A percentile compares a stretch with the other conserved stretches of the same genome.
Evolutionary conservation across 1,139 yeast genomes (phyloP).

Genomic region (Trichomonascaceae sp.): DNA sequence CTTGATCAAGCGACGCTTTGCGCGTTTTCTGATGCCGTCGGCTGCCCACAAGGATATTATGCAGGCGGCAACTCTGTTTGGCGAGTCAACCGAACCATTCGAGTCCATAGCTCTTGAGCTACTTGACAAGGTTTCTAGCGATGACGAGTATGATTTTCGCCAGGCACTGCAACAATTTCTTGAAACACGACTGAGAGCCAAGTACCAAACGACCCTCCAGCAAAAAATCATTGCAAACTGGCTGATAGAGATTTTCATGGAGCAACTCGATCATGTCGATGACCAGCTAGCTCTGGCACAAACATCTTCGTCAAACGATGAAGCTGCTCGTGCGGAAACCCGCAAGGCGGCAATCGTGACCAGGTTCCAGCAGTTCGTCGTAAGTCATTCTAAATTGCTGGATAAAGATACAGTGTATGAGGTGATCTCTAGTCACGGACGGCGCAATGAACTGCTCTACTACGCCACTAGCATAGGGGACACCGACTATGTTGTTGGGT

Average conservation of each 20-base stretch:
- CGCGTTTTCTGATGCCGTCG: constrained; percentile 38
- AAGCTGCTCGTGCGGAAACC: constrained; percentile 7
- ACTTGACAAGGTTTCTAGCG: constrained; percentile 37
- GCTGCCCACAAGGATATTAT: constrained; percentile 18
- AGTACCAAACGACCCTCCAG: constrained; percentile 30
- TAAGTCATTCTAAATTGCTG: constrained; percentile 34
- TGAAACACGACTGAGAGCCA: constrained; percentile 33
- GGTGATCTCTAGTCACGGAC: constrained; percentile 52
- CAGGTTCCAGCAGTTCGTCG: constrained; percentile 41
- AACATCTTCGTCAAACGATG: constrained; percentile 4
- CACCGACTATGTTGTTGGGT: constrained; percentile 50
- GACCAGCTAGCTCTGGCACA: constrained; percentile 21
- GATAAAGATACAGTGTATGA: constrained; percentile 63
- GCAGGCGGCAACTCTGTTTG: constrained; percentile 53
- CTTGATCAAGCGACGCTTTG: constrained; percentile 49
- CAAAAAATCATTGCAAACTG: constrained; percentile 59
- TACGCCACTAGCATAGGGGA: constrained; percentile 64
- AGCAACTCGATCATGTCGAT: constrained; percentile 35
- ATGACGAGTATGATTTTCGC: constrained; percentile 27
- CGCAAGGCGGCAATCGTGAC: constrained; percentile 16
- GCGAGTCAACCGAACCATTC: constrained; percentile 52
- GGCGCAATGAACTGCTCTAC: constrained; percentile 46
- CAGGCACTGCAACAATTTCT: constrained; percentile 50
- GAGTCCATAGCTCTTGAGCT: constrained; percentile 59
- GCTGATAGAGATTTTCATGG: constrained; percentile 60